Evolutionary conservation across 2,329 filamentous ascomycete species (phyloP).

Genomic region (Arthrobotrys entomopaga): DNA sequence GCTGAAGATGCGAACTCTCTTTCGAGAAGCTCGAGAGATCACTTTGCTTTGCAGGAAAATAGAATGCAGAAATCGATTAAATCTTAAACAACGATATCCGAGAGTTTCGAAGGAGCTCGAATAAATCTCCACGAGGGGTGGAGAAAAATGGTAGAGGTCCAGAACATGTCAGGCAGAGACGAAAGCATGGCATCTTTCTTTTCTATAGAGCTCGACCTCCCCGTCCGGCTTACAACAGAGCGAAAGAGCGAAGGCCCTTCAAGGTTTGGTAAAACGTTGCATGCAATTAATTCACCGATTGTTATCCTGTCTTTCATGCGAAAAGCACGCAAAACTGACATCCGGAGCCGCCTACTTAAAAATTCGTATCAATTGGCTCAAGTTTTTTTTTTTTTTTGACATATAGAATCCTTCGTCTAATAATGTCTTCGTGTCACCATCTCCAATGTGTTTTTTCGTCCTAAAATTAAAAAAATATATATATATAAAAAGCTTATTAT

Average conservation of each 20-base stretch:
- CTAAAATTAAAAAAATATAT: conserved; percentile 1
- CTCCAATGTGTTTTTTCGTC: neutral
- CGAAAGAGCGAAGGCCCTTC: neutral
- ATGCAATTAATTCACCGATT: neutral
- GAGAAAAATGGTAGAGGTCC: neutral
- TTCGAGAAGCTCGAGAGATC: conserved; percentile 11
- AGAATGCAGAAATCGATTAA: conserved; percentile 8
- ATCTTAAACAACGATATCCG: conserved; percentile 7
- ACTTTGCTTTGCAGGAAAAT: conserved; percentile 3
- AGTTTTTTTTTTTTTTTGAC: too few relatives aligned
- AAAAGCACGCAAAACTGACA: neutral
- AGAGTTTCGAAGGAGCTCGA: conserved; percentile 37
- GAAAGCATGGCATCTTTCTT: neutral
- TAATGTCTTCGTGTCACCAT: conserved; percentile 28
- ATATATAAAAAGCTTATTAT: conserved; percentile 43
- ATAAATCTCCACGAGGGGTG: conserved; percentile 5
- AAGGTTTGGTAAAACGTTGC: too few relatives aligned
- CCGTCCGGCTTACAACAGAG: neutral
- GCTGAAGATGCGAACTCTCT: neutral
- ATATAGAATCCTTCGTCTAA: neutral
- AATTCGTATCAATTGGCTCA: neutral
- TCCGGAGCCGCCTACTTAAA: conserved; percentile 19
- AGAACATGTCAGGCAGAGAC: neutral
- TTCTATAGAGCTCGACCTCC: conserved; percentile 9
- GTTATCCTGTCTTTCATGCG: conserved; percentile 23